Evolutionary conservation across 116 monocot species (phyloP), one percentile per base, ranked within the genome.

Genomic region (Phalaenopsis hybrid): DNA sequence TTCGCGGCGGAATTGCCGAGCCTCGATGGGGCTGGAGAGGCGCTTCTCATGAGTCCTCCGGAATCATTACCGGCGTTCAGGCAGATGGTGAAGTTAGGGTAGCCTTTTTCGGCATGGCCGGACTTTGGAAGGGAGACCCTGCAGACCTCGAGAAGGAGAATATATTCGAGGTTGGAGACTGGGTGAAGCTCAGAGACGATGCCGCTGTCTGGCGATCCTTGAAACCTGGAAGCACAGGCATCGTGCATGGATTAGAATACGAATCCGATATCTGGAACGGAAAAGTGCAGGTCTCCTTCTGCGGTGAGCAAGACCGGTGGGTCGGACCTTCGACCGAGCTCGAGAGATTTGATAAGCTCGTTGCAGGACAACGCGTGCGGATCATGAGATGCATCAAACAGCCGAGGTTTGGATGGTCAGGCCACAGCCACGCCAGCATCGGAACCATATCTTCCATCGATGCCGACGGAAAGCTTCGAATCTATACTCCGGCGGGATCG

Each of bases 1-100:
- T 98, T 77, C 93, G 93, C 25, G 6, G 80, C 44, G 93, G 90
- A 52, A 78, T 98, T 44, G 81, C 48, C 43, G 98, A 98, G 84
- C 98, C 98, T 57, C 91, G 98, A 82, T 98, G 98, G 98, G 98
- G 98, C 2, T 97, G 98, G 98, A 89, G 98, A 77, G 98, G 82
- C 79, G 93, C 95, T 21, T 55, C 7, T 9, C 92, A 88, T n/a
- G 92, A 93, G 81, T 98, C 98, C 8, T 87, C 87, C 48, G 98
- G 98, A 31, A 86, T 98, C 28, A 85, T 98, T 46, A 85, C 92
- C 63, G 89, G 84, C 57, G 93, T 98, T 15, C 91, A 96, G 82
- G 91, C 94, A 31, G 95, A 98, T 83, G 95, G 93, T 41, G 95
- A 98, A 82, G 89, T 95, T 51, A 90, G 95, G 86, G 90, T 98